A percentile compares a stretch with the other conserved stretches of the same genome.
These are phyloP conservation scores for Letharia columbiana DNA, from an alignment of 495 filamentous ascomycete species.

Conservation along the genomic window DNA sequence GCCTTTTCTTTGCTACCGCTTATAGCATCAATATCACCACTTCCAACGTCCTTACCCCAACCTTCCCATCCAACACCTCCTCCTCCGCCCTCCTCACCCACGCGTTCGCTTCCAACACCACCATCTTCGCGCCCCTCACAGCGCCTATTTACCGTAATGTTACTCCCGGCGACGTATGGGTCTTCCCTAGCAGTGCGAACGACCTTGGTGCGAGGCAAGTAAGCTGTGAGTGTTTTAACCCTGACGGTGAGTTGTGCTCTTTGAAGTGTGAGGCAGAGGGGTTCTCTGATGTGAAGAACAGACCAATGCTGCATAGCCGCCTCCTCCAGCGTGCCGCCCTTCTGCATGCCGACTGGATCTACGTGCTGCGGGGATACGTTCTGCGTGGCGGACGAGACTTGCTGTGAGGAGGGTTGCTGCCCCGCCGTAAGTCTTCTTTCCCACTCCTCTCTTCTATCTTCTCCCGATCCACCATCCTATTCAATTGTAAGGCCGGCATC, in stretches of 20 bases:
- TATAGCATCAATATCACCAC: background rate
- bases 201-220: constrained; percentile 14
- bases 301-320: constrained; percentile 21
- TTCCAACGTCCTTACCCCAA: background rate
- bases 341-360: constrained; percentile 18
- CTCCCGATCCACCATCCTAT: background rate
- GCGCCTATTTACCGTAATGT: constrained; percentile 19
- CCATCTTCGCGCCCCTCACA: background rate
- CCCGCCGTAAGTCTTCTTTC: constrained; percentile 14
- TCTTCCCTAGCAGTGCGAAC: constrained; percentile 13
- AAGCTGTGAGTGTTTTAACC: constrained; percentile 24
- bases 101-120: background rate
- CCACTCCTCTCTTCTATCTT: background rate
- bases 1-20: background rate
- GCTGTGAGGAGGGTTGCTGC: constrained; percentile 23
- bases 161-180: constrained; percentile 21
- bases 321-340: constrained; percentile 5
- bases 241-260: constrained; percentile 11
- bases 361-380: constrained; percentile 17
- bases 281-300: background rate
- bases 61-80: background rate
- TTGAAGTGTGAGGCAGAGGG: background rate
- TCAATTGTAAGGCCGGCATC: background rate
- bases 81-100: background rate
- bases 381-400: constrained; percentile 16